Evolutionary conservation across 2,329 filamentous ascomycete genomes (phyloP).

Genomic region (Gnomoniopsis smithogilvyi): DNA sequence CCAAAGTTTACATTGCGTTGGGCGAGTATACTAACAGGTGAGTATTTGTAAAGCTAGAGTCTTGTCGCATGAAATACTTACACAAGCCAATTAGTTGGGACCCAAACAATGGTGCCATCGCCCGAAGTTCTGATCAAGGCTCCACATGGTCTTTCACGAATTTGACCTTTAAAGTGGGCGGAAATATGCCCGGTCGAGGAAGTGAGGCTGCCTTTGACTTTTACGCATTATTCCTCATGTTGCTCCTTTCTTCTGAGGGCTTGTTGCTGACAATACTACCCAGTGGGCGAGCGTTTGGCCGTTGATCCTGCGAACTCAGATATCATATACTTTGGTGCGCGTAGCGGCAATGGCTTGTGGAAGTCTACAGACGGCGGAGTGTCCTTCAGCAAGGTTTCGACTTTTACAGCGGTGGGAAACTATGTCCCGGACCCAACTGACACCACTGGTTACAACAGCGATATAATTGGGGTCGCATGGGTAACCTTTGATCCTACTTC

Average conservation of each 20-base stretch:
- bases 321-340: constrained; percentile 56
- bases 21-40: constrained; percentile 58
- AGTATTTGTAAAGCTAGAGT: not conserved
- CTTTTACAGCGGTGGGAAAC: constrained; percentile 49
- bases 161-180: constrained; percentile 58
- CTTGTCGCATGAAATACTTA: too few relatives aligned
- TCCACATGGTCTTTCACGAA: constrained; percentile 46
- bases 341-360: constrained; percentile 57
- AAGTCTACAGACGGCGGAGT: constrained; percentile 54
- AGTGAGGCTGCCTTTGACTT: constrained; percentile 19
- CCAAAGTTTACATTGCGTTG: constrained; percentile 50
- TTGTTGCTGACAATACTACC: not conserved
- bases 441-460: constrained; percentile 39
- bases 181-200: constrained; percentile 60
- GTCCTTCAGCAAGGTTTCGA: constrained; percentile 49
- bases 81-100: constrained; percentile 33
- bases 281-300: constrained; percentile 53
- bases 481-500: constrained; percentile 56
- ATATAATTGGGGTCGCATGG: constrained; percentile 47
- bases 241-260: not conserved
- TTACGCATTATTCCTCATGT: not conserved
- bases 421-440: constrained; percentile 45
- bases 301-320: constrained; percentile 55
- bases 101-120: constrained; percentile 51
- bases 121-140: constrained; percentile 52